These are phyloP conservation scores for Begonia peltatifolia DNA, from an alignment of 306 rosid species.

Conservation along the genomic window DNA sequence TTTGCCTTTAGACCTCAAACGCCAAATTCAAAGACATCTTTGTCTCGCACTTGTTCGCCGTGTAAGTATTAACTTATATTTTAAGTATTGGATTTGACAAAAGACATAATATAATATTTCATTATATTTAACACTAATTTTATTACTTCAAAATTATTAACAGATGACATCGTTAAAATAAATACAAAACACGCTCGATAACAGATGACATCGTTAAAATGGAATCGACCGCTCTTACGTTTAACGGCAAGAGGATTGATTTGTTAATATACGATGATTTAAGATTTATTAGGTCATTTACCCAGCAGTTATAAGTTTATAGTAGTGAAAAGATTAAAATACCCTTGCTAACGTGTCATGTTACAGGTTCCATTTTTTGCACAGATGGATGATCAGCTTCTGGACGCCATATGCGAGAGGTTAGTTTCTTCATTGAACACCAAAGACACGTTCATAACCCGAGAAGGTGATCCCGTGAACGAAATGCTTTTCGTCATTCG, in stretches of 20 bases:
- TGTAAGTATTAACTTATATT: slow-evolving; percentile 26
- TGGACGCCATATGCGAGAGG: slow-evolving; percentile 89
- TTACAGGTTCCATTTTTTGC: slow-evolving; percentile 76
- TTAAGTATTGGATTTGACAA: background rate
- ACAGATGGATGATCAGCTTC: slow-evolving; percentile 79
- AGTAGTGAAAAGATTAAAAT: too few species aligned
- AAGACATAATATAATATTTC: too few species aligned
- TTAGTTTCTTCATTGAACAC: slow-evolving; percentile 66
- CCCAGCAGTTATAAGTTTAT: too few species aligned
- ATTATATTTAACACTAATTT: too few species aligned
- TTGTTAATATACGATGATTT: too few species aligned
- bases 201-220: too few species aligned
- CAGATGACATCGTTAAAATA: too few species aligned
- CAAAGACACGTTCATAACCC: slow-evolving; percentile 33
- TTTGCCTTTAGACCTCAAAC: slow-evolving; percentile 69
- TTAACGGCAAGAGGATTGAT: too few species aligned
- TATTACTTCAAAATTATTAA: too few species aligned
- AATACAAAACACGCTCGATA: too few species aligned
- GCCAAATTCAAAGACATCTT: slow-evolving; percentile 80
- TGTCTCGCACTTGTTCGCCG: slow-evolving; percentile 74
- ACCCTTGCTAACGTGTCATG: background rate
- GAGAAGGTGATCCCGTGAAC: slow-evolving; percentile 81
- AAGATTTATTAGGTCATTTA: too few species aligned
- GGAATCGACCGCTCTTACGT: too few species aligned
- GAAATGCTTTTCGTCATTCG: slow-evolving; percentile 84